These are phyloP conservation scores for Alternaria ethzedia DNA, from an alignment of 2,329 filamentous ascomycete species.

Conservation along the genomic window DNA sequence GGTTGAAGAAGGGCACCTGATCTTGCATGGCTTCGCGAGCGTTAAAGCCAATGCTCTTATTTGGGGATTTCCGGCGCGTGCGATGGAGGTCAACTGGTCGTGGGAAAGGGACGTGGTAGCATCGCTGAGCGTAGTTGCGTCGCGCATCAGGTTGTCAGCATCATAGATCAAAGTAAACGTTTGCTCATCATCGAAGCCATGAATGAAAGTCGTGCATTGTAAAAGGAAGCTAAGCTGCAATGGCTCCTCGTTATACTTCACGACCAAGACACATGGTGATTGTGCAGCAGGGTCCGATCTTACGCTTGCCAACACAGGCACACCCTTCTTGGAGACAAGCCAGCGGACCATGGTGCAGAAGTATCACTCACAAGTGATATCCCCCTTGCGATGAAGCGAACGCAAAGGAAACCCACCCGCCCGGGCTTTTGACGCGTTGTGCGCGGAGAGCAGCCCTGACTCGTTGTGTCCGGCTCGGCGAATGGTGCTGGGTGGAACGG, in stretches of 20 bases:
- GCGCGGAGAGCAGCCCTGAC: constrained; percentile 20
- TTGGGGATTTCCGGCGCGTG: constrained; percentile 17
- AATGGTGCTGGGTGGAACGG: neutral
- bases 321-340: constrained; percentile 14
- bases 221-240: constrained; percentile 20
- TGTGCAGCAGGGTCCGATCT: constrained; percentile 11
- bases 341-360: constrained; percentile 4
- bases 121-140: constrained; percentile 7
- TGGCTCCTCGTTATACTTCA: constrained; percentile 13
- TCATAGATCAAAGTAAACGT: constrained; percentile 24
- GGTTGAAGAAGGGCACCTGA: constrained; percentile 9
- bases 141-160: constrained; percentile 22
- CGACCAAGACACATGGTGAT: constrained; percentile 10
- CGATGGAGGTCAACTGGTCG: constrained; percentile 8
- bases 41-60: constrained; percentile 12
- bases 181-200: constrained; percentile 12
- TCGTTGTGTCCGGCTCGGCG: neutral
- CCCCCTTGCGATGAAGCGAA: constrained; percentile 7
- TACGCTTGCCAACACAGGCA: constrained; percentile 16
- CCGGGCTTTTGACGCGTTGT: constrained; percentile 18
- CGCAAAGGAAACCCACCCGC: constrained; percentile 20
- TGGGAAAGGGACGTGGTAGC: neutral
- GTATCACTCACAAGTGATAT: constrained; percentile 10
- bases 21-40: constrained; percentile 12
- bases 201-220: constrained; percentile 10